A percentile compares a stretch with the other conserved stretches of the same genome.
Conservation (phyloP, 129 eudicot genomes). For the Solidago caesia region DNA sequence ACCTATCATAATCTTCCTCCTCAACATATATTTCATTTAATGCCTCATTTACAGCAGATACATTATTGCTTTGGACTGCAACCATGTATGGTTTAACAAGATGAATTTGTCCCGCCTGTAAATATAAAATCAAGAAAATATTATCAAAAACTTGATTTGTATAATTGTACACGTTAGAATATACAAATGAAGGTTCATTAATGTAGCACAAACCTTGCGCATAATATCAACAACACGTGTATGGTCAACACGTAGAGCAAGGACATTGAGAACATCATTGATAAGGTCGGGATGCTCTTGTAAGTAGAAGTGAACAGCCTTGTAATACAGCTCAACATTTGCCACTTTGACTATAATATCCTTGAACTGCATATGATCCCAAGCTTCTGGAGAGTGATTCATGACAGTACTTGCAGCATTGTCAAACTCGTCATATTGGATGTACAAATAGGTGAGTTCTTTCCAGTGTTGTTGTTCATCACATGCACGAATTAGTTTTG, state of each 20-base stretch:
- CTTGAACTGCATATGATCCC: conserved; percentile 99
- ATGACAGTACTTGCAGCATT: conserved; percentile 95
- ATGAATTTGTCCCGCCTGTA: conserved; percentile 86
- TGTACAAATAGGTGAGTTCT: conserved; percentile 78
- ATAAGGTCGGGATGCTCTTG: conserved; percentile 98
- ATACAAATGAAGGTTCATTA: background rate
- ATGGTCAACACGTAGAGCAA: conserved; percentile 95
- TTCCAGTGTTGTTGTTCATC: conserved; percentile 99
- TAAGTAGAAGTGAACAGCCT: conserved; percentile 93
- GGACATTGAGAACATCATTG: conserved; percentile 88
- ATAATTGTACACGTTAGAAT: background rate
- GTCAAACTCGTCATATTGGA: conserved; percentile 95
- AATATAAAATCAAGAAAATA: conserved; percentile 10
- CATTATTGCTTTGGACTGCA: conserved; percentile 96
- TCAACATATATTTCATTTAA: conserved; percentile 90
- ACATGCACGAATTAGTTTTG: conserved; percentile 94
- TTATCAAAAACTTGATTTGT: background rate
- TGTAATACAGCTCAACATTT: conserved; percentile 88
- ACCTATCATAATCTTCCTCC: conserved; percentile 96
- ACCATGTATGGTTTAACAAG: conserved; percentile 98
- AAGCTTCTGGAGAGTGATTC: conserved; percentile 99
- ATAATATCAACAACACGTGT: conserved; percentile 96
- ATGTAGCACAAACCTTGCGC: conserved; percentile 67
- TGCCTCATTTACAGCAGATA: conserved; percentile 94
- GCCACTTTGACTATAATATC: conserved; percentile 92